Base-by-base conservation (phyloP, 2,329 filamentous ascomycete species). In the Hyphodiscus sp. region DNA sequence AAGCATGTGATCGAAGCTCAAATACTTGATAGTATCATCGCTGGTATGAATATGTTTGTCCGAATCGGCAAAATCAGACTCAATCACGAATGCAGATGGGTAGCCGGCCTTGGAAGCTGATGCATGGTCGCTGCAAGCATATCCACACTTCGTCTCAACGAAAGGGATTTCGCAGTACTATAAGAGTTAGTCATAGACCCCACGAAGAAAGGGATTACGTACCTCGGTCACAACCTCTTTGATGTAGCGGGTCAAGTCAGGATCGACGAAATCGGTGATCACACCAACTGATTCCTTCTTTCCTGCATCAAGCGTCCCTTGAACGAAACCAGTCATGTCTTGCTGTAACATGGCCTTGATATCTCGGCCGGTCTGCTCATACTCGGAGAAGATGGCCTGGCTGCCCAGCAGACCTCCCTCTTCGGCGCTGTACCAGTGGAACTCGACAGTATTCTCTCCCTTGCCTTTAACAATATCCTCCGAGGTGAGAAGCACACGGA, bases 311-410 rank as follows among this genome's bases (percentile, higher is more conserved):
- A 94, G 73, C 0, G 91, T 95, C 65, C 85, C 85, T 68, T 91
- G 83, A 5, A 91, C 80, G 68, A 87, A 96, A 18, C 92, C 92
- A 1, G 90, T 95, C 92, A 97, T 97, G 71, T 97, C 92, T 72
- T 97, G 92, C 74, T 97, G 92, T 51, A 97, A 81, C 94, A 97
- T 97, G 33, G 92, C 92, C 74, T 92, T 95, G 70, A 97, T 79
- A 60, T 92, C 83, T 23, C 85, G 81, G 30, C 80, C 78, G 20
- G 80, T 72, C 68, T 85, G 82, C 71, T 88, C 85, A 67, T 97
- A 97, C 8, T 81, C 74, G 49, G 81, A 78, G 76, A 96, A 97
- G 69, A 97, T 88, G 51, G 88, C 91, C 70, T 96, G 91, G 64
- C 87, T 92, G 55, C 91, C 91, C 2, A 95, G 79, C 45, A 96